Evolutionary conservation across 345 rosid genomes (phyloP), one percentile per base, ranked within the genome.

Genomic region (Eucalyptus caleyi): DNA sequence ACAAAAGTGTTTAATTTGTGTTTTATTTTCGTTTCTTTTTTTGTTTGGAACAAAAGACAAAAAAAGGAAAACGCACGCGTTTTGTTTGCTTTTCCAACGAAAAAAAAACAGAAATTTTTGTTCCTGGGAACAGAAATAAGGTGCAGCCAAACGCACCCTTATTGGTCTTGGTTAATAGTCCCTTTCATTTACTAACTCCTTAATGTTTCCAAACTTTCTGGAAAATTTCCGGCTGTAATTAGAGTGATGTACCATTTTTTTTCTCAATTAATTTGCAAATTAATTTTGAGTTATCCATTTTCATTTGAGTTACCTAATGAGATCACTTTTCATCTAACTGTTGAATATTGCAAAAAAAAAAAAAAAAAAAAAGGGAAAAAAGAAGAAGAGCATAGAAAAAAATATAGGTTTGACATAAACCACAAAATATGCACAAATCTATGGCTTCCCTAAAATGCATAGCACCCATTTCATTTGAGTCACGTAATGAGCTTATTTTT

Each of bases 331-430:
- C 30, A 11, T 77, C 2, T 77, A 40, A 37, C 5, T 6, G 2
- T 40, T 11, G 32, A n/a, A n/a, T 65, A 16, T 37, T 21, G 7
- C 4, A 8, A 16, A 34, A 16, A 16, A 3, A 9, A 69, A 5
- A 16, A 9, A 16, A 5, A 65, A 7, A n/a, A n/a, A n/a, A n/a
- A n/a, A n/a, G n/a, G 2, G 1, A 7, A 51, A 53, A 19, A 4
- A 60, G 77, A 65, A n/a, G 34, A 62, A n/a, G 16, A 62, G 69
- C 3, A 62, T 0, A 0, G 18, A 4, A 62, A 62, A 14, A n/a
- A 65, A n/a, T n/a, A n/a, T 65, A 15, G 11, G 23, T 65, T 34
- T 32, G 19, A 16, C 77, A n/a, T 65, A 62, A 62, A 30, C 34
- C 0, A 9, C 24, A 14, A 40, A 5, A 6, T 37, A 7, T 11